Base-by-base conservation (phyloP, 148 eudicot species). In the Fagopyrum esculentum region DNA sequence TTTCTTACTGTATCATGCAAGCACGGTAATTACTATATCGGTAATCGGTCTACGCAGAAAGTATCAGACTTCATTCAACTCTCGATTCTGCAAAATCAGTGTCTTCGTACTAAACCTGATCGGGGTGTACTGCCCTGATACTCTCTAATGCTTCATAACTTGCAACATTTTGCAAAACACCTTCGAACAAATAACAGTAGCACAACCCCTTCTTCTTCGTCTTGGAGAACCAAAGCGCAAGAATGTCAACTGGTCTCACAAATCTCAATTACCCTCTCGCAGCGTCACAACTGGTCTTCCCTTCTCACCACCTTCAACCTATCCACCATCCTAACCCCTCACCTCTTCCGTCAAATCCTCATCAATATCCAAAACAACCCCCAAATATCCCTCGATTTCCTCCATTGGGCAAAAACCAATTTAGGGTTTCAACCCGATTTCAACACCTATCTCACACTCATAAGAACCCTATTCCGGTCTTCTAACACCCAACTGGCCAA, bases 391-490 rank as follows among this genome's bases (percentile, higher is more conserved):
- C 83, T 88, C 72, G 15, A 68, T 78, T 95, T 92, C 88, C 92
- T 90, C 88, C 82, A 84, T 29, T 92, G 89, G 89, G 89, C 87
- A n/a, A 85, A 80, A 75, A 64, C 82, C 69, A 83, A 81, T 79
- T 77, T 87, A 80, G 82, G 81, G 75, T 90, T 95, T 50, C 69
- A 85, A 74, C 92, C 96, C 0, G 90, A 89, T 75, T 73, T 89
- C 63, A 75, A 80, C 81, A 78, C 84, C 82, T 84, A 81, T 40
- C 79, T 78, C 77, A 82, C 71, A 44, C 19, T 90, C 26, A 40
- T 74, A 64, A 82, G 75, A 17, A 77, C 88, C 52, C 74, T 85
- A 17, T 52, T 76, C 17, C 82, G 85, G 77, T 82, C 86, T 6
- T 87, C 83, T 55, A 74, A 83, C 16, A 69, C 78, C 48, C 77